Percentiles rank a stretch among this genome's conserved stretches.
Conservation (phyloP, 1,284 basidiomycete species). For the Malassezia furfur region DNA sequence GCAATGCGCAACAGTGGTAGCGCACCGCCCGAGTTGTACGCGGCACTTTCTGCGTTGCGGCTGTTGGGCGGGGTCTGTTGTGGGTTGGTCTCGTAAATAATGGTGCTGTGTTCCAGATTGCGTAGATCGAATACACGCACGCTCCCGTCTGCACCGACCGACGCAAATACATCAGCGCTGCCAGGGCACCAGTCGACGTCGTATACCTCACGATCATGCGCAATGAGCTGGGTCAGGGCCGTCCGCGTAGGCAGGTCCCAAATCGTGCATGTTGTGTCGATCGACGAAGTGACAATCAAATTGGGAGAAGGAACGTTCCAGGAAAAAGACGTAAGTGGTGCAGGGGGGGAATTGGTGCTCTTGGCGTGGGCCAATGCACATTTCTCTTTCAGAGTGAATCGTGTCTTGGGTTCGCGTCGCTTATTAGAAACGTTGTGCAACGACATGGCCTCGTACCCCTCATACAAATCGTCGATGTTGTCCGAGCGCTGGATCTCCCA, state of each 20-base stretch:
- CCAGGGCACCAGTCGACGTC: slow-evolving; percentile 96
- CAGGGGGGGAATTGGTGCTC: slow-evolving; percentile 38
- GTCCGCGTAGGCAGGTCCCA: slow-evolving; percentile 90
- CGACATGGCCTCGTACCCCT: slow-evolving; percentile 25
- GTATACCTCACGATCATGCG: slow-evolving; percentile 95
- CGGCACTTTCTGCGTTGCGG: not conserved
- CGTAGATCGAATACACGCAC: slow-evolving; percentile 92
- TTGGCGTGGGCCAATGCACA: slow-evolving; percentile 44
- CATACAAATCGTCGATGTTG: slow-evolving; percentile 18
- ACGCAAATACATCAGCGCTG: slow-evolving; percentile 96
- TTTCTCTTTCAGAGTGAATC: slow-evolving; percentile 39
- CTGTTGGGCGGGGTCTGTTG: slow-evolving; percentile 18
- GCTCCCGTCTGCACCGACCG: slow-evolving; percentile 92
- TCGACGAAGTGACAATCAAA: slow-evolving; percentile 56
- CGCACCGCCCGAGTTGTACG: slow-evolving; percentile 13
- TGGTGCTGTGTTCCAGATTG: slow-evolving; percentile 93
- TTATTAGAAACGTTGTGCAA: slow-evolving; percentile 17
- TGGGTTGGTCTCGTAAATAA: slow-evolving; percentile 67
- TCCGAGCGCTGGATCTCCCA: slow-evolving; percentile 39
- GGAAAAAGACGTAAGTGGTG: slow-evolving; percentile 45
- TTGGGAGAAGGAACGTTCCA: slow-evolving; percentile 47
- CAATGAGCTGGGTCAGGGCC: slow-evolving; percentile 80
- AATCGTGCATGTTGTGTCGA: slow-evolving; percentile 51
- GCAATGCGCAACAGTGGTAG: slow-evolving; percentile 44
- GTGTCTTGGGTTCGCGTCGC: slow-evolving; percentile 14